These are phyloP conservation scores for Colletotrichum phormii DNA, from an alignment of 2,329 filamentous ascomycete genomes.

Conservation along the genomic window DNA sequence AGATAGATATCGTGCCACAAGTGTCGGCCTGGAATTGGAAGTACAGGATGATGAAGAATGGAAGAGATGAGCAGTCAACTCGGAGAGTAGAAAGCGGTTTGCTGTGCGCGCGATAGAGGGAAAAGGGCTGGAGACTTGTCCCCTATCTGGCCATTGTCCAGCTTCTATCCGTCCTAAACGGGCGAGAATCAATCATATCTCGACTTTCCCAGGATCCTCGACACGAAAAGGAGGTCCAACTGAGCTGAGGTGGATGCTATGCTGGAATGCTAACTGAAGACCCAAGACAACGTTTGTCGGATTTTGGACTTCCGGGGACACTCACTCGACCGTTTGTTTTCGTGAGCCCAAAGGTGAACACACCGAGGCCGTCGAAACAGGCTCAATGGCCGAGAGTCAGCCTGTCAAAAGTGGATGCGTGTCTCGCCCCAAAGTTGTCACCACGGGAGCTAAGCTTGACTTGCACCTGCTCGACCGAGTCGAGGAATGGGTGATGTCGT, in stretches of 20 bases:
- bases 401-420: not conserved
- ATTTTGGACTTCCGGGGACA: slow-evolving; percentile 1
- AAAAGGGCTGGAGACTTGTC: not conserved
- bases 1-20: not conserved
- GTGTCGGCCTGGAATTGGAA: not conserved
- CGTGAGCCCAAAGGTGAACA: not conserved
- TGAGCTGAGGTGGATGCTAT: not conserved
- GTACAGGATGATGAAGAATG: not conserved
- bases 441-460: not conserved
- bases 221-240: not conserved
- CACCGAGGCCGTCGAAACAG: slow-evolving; percentile 3
- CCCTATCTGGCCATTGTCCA: not conserved
- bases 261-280: not conserved
- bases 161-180: not conserved
- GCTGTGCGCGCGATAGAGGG: not conserved
- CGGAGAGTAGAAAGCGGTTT: not conserved
- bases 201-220: not conserved
- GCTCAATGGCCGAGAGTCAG: slow-evolving; percentile 15
- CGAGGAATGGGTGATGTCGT: not conserved
- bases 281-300: slow-evolving; percentile 19
- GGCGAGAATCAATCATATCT: not conserved
- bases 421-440: slow-evolving; percentile 19
- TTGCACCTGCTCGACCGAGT: not conserved
- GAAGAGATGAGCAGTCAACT: not conserved
- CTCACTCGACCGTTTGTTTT: not conserved